phyloP scores from a whole-genome alignment of 2,329 filamentous ascomycete species.

The Raffaelea arxii region DNA sequence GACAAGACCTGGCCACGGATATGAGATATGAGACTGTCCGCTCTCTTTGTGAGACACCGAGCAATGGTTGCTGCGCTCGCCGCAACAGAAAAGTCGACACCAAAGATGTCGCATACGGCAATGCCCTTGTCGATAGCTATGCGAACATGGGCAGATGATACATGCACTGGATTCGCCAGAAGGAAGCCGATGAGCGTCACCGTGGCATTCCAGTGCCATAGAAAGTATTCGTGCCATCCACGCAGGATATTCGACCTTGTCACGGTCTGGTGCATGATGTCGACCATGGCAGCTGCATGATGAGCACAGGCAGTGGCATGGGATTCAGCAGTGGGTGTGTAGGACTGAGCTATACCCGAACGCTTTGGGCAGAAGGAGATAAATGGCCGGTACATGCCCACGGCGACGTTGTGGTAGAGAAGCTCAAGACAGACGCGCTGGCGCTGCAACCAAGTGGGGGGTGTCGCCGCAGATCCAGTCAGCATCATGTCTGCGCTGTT shows the following conservation, averaged over 20 bases:
- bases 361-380: slow-evolving; percentile 21
- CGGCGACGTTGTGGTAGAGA: slow-evolving; percentile 26
- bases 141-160: slow-evolving; percentile 19
- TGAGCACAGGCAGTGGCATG: slow-evolving; percentile 19
- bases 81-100: slow-evolving; percentile 22
- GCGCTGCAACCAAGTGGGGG: slow-evolving; percentile 29
- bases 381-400: slow-evolving; percentile 28
- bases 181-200: slow-evolving; percentile 30
- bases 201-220: slow-evolving; percentile 32
- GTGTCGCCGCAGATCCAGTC: slow-evolving; percentile 17
- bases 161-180: slow-evolving; percentile 24
- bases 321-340: slow-evolving; percentile 15
- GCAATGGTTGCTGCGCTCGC: slow-evolving; percentile 22
- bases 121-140: slow-evolving; percentile 24
- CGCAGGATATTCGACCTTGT: slow-evolving; percentile 20
- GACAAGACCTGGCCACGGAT: not conserved
- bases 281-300: slow-evolving; percentile 26
- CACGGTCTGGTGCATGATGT: slow-evolving; percentile 25
- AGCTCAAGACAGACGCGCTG: slow-evolving; percentile 31
- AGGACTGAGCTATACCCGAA: not conserved
- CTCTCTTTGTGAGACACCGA: slow-evolving; percentile 7
- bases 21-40: not conserved
- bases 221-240: slow-evolving; percentile 29
- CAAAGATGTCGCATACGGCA: slow-evolving; percentile 25
- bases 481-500: not conserved